Base-by-base conservation (phyloP, 306 rosid genomes). In the Trichosanthes cucumerina region DNA sequence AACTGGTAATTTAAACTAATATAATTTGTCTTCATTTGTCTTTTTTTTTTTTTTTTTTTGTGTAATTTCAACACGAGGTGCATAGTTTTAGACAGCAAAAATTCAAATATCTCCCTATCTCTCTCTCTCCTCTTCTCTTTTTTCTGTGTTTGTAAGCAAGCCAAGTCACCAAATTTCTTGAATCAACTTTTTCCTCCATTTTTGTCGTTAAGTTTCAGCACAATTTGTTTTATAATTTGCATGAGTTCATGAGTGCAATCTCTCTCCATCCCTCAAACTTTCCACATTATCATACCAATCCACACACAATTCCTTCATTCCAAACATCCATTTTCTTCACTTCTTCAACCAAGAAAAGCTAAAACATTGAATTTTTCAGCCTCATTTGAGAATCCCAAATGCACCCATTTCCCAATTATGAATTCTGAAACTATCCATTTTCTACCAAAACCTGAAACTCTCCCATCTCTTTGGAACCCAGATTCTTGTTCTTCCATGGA, bases 381-480 rank as follows among this genome's bases (percentile, higher is more conserved):
- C 60, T 50, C 44, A 16, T 16, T 78, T 63, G 71, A 49, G 57
- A 76, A 38, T 69, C 76, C 77, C 54, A 62, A 39, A 15, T 41
- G 23, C 76, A 63, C 53, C 13, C 9, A 52, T 34, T 49, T 38
- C 69, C 31, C 34, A 78, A 8, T 72, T 34, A 72, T 60, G 59
- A 15, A 39, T 63, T 85, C 93, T 69, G 82, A 74, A 41, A 39
- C 46, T 16, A 68, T 18, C 52, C 46, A n/a, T 68, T 41, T 21
- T 21, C 53, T 41, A 4, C 4, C 13, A 39, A 5, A 39, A 2
- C 9, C 91, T 86, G 89, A 85, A 0, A 86, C 86, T 75, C 86
- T 86, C 19, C 89, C 86, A 19, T 90, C 91, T 81, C 86, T 89
- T 15, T 93, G 96, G 92, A 75, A 82, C 83, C 89, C 87, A 79